These are phyloP conservation scores for Pythium aphanidermatum DNA, from an alignment of 352 stramenopile species.

Conservation along the genomic window DNA sequence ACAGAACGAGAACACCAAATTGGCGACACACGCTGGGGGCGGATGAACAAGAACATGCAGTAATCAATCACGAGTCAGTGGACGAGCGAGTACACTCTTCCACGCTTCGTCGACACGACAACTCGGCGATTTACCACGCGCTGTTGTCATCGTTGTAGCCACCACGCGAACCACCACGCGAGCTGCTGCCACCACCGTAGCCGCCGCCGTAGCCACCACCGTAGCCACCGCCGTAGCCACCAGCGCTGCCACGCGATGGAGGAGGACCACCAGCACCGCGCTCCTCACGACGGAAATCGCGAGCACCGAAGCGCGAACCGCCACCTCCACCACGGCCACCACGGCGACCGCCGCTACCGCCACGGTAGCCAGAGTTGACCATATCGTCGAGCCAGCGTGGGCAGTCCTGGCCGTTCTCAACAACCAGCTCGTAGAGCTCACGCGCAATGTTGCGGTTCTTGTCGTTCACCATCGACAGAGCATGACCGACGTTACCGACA, in stretches of 20 bases:
- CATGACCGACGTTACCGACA: slow-evolving; percentile 96
- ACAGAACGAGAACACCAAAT: background rate
- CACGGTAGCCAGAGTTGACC: slow-evolving; percentile 72
- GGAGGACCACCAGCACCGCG: slow-evolving; percentile 35
- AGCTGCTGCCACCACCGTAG: slow-evolving; percentile 27
- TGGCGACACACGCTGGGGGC: no score
- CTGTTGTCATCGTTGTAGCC: slow-evolving; percentile 79
- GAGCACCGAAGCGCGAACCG: slow-evolving; percentile 75
- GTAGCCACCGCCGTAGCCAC: slow-evolving; percentile 17
- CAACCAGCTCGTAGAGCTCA: slow-evolving; percentile 96
- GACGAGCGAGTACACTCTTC: slow-evolving; percentile 22
- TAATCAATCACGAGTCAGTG: slow-evolving; percentile 9
- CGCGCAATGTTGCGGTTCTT: slow-evolving; percentile 97
- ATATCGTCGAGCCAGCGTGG: slow-evolving; percentile 94
- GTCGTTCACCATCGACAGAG: slow-evolving; percentile 98
- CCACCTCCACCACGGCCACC: slow-evolving; percentile 42
- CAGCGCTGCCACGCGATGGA: slow-evolving; percentile 19
- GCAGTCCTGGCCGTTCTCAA: slow-evolving; percentile 94
- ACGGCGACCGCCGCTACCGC: slow-evolving; percentile 45
- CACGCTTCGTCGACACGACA: slow-evolving; percentile 31
- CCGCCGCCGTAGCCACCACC: slow-evolving; percentile 21
- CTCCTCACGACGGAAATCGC: slow-evolving; percentile 83
- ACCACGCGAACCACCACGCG: slow-evolving; percentile 25
- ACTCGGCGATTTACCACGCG: slow-evolving; percentile 63
- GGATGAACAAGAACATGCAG: slow-evolving; percentile 10